Conservation (phyloP, 1,284 basidiomycete species). For the Trametes sp. region DNA sequence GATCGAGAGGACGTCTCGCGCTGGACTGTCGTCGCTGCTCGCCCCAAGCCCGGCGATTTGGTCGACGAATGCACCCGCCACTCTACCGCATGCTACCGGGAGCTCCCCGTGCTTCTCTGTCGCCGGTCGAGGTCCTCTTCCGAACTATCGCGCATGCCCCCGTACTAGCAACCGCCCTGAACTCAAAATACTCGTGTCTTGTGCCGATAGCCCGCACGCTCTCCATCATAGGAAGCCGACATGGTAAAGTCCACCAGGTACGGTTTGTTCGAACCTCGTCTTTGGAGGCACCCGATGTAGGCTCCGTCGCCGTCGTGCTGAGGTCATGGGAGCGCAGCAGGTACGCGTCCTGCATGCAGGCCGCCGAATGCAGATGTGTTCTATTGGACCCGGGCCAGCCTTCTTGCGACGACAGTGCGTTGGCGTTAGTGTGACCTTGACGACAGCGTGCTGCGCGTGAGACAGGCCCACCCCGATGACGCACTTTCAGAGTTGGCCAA, state of each 20-base stretch:
- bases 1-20: not conserved
- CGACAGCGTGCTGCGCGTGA: slow-evolving; percentile 19
- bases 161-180: too few species aligned
- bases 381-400: slow-evolving; percentile 5
- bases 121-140: slow-evolving; percentile 10
- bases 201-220: slow-evolving; percentile 1
- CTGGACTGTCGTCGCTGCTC: not conserved
- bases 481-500: not conserved
- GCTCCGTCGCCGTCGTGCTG: slow-evolving; percentile 8
- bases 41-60: not conserved
- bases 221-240: slow-evolving; percentile 8
- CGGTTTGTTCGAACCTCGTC: too few species aligned
- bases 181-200: not conserved
- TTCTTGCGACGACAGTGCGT: not conserved
- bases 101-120: not conserved
- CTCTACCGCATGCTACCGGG: not conserved
- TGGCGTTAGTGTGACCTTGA: slow-evolving; percentile 27
- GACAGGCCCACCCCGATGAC: slow-evolving; percentile 14
- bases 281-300: not conserved
- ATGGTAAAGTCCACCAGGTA: slow-evolving; percentile 2
- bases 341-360: not conserved
- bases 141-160: not conserved
- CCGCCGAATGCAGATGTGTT: not conserved
- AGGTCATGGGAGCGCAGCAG: slow-evolving; percentile 12
- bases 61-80: slow-evolving; percentile 4